A percentile compares a stretch with the other conserved stretches of the same genome.
Conservation (phyloP, 345 rosid species). For the Cardamine occulta region DNA sequence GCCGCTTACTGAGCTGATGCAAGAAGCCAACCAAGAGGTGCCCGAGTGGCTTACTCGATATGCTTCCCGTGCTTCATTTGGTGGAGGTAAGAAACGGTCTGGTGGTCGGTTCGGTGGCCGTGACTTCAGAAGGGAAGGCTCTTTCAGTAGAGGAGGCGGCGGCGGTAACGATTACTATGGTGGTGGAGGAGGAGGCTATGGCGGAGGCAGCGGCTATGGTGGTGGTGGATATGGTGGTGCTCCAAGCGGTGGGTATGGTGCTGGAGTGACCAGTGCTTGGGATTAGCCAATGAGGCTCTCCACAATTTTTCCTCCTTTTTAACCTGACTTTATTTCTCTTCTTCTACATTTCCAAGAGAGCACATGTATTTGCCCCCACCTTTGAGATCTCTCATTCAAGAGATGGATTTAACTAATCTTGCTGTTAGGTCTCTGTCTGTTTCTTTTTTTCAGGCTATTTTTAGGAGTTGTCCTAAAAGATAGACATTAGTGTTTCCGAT, state of each 20-base stretch:
- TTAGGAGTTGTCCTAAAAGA: constrained; percentile 41
- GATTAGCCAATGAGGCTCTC: constrained; percentile 53
- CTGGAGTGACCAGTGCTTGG: constrained; percentile 84
- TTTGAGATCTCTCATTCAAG: constrained; percentile 37
- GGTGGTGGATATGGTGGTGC: constrained; percentile 47
- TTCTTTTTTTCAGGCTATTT: constrained; percentile 36
- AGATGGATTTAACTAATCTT: constrained; percentile 40
- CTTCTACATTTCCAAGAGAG: constrained; percentile 40
- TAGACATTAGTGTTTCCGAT: constrained; percentile 42
- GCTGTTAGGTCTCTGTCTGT: constrained; percentile 37
- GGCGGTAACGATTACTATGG: constrained; percentile 45
- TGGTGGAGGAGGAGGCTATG: constrained; percentile 42
- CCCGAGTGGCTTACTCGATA: constrained; percentile 93
- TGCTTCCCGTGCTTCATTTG: constrained; percentile 70
- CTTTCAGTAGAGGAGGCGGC: constrained; percentile 64
- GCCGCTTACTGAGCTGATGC: constrained; percentile 83
- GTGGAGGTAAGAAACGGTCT: constrained; percentile 62
- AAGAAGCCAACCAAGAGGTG: constrained; percentile 93
- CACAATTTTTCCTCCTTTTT: constrained; percentile 37
- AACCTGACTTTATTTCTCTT: constrained; percentile 33
- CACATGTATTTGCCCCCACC: constrained; percentile 31
- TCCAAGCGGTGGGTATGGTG: constrained; percentile 43
- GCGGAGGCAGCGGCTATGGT: constrained; percentile 28
- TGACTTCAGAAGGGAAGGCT: constrained; percentile 75
- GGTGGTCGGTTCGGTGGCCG: constrained; percentile 94